Base-by-base conservation (phyloP, 2,329 filamentous ascomycete genomes). In the Aspergillus quadrilineatus region DNA sequence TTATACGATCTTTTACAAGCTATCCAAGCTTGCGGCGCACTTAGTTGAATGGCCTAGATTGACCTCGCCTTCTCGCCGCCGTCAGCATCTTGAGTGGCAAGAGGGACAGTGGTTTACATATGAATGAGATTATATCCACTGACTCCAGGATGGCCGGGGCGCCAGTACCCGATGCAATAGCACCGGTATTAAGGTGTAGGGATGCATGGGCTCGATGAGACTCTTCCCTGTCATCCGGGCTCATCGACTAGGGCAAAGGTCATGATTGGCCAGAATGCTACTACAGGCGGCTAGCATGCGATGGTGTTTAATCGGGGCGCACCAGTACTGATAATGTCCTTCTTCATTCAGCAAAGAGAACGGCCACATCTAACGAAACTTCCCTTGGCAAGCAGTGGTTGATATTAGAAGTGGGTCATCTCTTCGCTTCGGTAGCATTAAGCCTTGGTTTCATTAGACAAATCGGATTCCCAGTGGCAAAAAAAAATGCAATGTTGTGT, bases 141-240 rank as follows among this genome's bases (percentile, higher is more conserved):
- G 37, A 9, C 17, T 9, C 44, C 43, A 53, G 26, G 28, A 28
- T 47, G n/a, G 14, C 6, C 26, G 42, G 50, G 29, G 39, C 29
- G 22, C 50, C 26, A 41, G 34, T 14, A 42, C 34, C 28, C 10
- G 30, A 39, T 53, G 49, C 55, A 56, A 56, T 56, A 56, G 12
- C 37, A 28, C 49, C 49, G 44, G 49, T 56, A 46, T 37, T 53
- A 56, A 56, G 44, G 32, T 9, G 41, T 6, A 37, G 15, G 28
- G 10, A 43, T 9, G 28, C 14, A 29, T 15, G 32, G 44, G 43
- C 22, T 36, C 39, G 17, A 42, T 39, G 30, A 36, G 53, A 39
- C 22, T 39, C 8, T 32, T 47, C 36, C 48, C 12, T 52, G 49
- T 46, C 50, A 48, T 46, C 29, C 15, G 34, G 44, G 9, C 34